Percentiles rank a stretch among this genome's conserved stretches.
phyloP scores from a whole-genome alignment of 495 filamentous ascomycete species.

The Aspergillus baeticus region DNA sequence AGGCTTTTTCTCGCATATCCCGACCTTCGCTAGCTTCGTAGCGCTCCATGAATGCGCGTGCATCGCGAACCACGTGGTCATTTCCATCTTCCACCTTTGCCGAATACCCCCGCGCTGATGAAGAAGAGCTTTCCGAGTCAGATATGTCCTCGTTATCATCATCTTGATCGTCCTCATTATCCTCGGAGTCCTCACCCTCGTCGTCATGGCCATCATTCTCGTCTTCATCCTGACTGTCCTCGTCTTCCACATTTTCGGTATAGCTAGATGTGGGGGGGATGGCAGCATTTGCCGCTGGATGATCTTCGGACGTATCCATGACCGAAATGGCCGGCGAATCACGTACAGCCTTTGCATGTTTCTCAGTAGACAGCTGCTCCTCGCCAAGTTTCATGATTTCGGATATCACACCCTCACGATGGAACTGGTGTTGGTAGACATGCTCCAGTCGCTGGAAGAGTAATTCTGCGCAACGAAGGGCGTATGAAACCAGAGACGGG shows the following conservation, averaged over 20 bases:
- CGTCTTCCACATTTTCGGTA: slow-evolving; percentile 37
- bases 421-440: slow-evolving; percentile 95
- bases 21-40: slow-evolving; percentile 77
- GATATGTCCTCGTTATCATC: slow-evolving; percentile 64
- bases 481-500: slow-evolving; percentile 77
- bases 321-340: slow-evolving; percentile 16
- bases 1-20: slow-evolving; percentile 73
- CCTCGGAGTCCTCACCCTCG: slow-evolving; percentile 50
- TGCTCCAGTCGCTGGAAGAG: slow-evolving; percentile 77
- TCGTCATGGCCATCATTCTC: slow-evolving; percentile 54
- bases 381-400: slow-evolving; percentile 81
- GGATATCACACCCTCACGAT: slow-evolving; percentile 93
- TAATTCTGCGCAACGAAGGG: slow-evolving; percentile 84
- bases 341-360: slow-evolving; percentile 14
- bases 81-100: slow-evolving; percentile 58
- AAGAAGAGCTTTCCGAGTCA: slow-evolving; percentile 64
- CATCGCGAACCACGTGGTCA: slow-evolving; percentile 69
- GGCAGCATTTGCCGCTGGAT: slow-evolving; percentile 6
- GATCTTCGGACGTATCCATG: slow-evolving; percentile 25
- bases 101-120: slow-evolving; percentile 42
- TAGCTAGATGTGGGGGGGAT: background rate
- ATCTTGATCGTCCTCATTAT: slow-evolving; percentile 62
- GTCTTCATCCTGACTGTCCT: slow-evolving; percentile 54
- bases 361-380: slow-evolving; percentile 42
- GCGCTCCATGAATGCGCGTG: slow-evolving; percentile 76